phyloP scores from a whole-genome alignment of 306 rosid species.

The Luffa acutangula region DNA sequence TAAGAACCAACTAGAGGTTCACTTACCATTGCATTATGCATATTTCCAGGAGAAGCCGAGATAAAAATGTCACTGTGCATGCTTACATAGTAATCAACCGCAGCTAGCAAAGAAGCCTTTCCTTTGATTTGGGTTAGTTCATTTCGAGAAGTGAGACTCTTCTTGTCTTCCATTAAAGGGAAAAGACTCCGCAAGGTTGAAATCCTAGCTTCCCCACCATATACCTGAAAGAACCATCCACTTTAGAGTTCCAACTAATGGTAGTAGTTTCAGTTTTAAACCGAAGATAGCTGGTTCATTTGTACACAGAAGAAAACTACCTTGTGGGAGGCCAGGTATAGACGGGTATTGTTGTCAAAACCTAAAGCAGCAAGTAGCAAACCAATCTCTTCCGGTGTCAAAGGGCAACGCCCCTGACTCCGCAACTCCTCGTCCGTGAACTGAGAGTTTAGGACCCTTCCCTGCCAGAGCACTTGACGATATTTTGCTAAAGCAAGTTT shows the following conservation, averaged over 20 bases:
- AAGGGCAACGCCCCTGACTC: conserved; percentile 92
- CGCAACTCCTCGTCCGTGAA: conserved; percentile 93
- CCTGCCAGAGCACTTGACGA: conserved; percentile 89
- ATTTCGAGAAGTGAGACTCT: conserved; percentile 67
- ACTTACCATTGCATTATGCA: conserved; percentile 98
- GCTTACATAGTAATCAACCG: conserved; percentile 81
- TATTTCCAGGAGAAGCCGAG: conserved; percentile 99
- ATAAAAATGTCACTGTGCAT: conserved; percentile 86
- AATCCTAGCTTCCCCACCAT: conserved; percentile 92
- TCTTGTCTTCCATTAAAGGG: conserved; percentile 87
- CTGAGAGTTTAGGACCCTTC: conserved; percentile 94
- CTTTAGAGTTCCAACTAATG: background rate
- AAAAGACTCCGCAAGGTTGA: conserved; percentile 57
- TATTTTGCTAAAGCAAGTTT: conserved; percentile 86
- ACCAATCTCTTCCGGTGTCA: conserved; percentile 97
- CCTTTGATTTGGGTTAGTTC: conserved; percentile 72
- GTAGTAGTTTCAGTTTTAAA: background rate
- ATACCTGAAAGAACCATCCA: conserved; percentile 44
- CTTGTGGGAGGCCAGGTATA: conserved; percentile 99
- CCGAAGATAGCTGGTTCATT: background rate
- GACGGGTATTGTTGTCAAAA: conserved; percentile 78
- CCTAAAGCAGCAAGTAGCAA: conserved; percentile 86
- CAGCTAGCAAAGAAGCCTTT: conserved; percentile 93
- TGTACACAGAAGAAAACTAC: conserved; percentile 26
- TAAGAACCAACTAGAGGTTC: conserved; percentile 7